Conservation (phyloP, 2,329 filamentous ascomycete genomes). For the Dryadomyces quercivorus region DNA sequence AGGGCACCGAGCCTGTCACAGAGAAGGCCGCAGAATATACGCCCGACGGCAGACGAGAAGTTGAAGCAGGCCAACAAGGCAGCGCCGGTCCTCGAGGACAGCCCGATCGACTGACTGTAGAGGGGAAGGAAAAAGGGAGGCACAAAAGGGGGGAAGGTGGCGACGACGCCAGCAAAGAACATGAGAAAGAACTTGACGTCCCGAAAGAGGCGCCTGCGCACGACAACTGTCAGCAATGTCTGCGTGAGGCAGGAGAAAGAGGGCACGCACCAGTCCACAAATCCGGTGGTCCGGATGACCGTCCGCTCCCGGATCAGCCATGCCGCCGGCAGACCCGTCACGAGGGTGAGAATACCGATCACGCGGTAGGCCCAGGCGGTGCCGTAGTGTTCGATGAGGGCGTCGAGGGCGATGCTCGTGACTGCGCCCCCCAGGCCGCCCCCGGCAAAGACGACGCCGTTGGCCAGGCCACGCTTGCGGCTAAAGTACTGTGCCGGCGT, state of each 20-base stretch:
- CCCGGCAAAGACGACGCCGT: constrained; percentile 30
- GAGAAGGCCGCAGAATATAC: constrained; percentile 39
- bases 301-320: constrained; percentile 37
- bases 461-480: constrained; percentile 31
- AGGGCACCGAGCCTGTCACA: constrained; percentile 42
- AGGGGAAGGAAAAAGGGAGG: constrained; percentile 50
- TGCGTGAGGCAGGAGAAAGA: background rate
- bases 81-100: constrained; percentile 39
- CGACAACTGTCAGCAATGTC: too few relatives aligned
- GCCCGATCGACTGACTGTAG: constrained; percentile 39
- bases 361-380: constrained; percentile 39
- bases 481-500: constrained; percentile 35
- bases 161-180: constrained; percentile 41
- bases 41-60: constrained; percentile 44
- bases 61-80: constrained; percentile 49
- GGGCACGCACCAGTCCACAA: constrained; percentile 32
- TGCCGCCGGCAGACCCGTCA: constrained; percentile 42
- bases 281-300: constrained; percentile 22
- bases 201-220: constrained; percentile 30
- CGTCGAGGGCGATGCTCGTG: constrained; percentile 28
- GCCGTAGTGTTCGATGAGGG: constrained; percentile 27
- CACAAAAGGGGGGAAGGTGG: constrained; percentile 47
- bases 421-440: constrained; percentile 37
- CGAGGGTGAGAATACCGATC: constrained; percentile 37
- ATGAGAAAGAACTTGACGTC: constrained; percentile 37